Conservation (phyloP, 306 rosid species). For the Acacia confusa region DNA sequence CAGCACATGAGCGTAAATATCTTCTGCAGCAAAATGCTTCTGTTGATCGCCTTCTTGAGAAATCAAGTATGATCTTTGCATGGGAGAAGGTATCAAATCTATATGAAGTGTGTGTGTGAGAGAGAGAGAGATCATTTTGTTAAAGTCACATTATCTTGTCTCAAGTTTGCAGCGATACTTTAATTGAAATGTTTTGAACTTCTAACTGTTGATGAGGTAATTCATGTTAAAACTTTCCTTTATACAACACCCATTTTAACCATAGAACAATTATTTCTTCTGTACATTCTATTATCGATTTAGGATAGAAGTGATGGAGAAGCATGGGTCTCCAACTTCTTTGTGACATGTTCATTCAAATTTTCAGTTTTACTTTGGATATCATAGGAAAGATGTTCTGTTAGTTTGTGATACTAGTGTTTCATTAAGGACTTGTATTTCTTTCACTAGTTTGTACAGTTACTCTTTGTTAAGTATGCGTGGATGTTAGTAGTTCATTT, state of each 20-base stretch:
- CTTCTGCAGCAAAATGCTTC: slow-evolving; percentile 50
- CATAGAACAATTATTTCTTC: slow-evolving; percentile 1
- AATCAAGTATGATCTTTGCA: slow-evolving; percentile 54
- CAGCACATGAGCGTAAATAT: slow-evolving; percentile 60
- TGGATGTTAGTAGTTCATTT: not conserved
- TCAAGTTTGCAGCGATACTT: slow-evolving; percentile 2
- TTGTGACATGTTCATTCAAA: not conserved
- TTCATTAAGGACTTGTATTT: not conserved
- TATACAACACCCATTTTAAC: not conserved
- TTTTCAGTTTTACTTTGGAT: not conserved
- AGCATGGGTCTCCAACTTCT: not conserved
- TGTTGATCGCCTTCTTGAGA: slow-evolving; percentile 68
- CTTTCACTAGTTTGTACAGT: not conserved
- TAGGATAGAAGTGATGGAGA: slow-evolving; percentile 3
- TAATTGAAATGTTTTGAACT: not conserved
- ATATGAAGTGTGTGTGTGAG: not conserved
- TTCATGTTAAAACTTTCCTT: not conserved
- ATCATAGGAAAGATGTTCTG: not conserved
- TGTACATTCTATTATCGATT: not conserved
- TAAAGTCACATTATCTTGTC: not conserved
- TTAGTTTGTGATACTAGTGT: not conserved
- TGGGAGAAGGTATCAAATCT: slow-evolving; percentile 69
- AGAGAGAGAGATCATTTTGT: not conserved
- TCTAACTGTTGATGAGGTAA: slow-evolving; percentile 3
- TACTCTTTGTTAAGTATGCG: not conserved